Conservation (phyloP, 768 basidiomycete species). For the Russula virescens region DNA sequence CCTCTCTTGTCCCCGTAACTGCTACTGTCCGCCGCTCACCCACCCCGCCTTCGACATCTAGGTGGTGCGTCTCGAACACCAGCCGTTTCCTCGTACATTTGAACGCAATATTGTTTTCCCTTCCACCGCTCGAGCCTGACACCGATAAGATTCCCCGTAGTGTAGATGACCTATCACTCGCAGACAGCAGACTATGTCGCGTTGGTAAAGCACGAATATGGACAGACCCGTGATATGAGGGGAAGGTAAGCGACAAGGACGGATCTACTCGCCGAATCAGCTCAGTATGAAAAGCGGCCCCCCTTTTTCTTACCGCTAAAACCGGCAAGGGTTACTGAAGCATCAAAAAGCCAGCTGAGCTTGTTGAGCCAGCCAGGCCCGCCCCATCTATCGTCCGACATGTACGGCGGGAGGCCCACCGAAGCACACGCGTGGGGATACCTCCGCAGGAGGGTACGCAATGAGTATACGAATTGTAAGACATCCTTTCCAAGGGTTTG, state of each 20-base stretch:
- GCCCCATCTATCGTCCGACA: slow-evolving; percentile 53
- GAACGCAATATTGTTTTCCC: slow-evolving; percentile 96
- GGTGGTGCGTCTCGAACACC: slow-evolving; percentile 85
- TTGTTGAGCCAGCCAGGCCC: slow-evolving; percentile 70
- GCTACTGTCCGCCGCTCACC: slow-evolving; percentile 60
- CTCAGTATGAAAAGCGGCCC: neutral
- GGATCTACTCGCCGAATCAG: slow-evolving; percentile 54
- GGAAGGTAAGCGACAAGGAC: slow-evolving; percentile 65
- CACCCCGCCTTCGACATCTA: slow-evolving; percentile 83
- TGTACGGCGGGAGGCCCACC: slow-evolving; percentile 57
- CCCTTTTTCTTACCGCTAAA: slow-evolving; percentile 60
- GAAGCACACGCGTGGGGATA: slow-evolving; percentile 60
- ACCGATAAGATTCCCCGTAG: slow-evolving; percentile 73
- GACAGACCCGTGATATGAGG: slow-evolving; percentile 81
- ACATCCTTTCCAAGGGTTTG: slow-evolving; percentile 46
- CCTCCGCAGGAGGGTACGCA: slow-evolving; percentile 55
- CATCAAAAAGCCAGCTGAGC: slow-evolving; percentile 76
- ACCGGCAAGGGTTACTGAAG: slow-evolving; percentile 62
- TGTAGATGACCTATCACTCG: slow-evolving; percentile 77
- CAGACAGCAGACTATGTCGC: slow-evolving; percentile 63
- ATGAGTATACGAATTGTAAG: slow-evolving; percentile 61
- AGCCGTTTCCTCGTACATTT: slow-evolving; percentile 84
- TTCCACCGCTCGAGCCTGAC: slow-evolving; percentile 47
- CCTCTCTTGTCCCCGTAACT: slow-evolving; percentile 33
- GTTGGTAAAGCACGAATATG: slow-evolving; percentile 72